Evolutionary conservation across 805 yeast species (phyloP).

Genomic region (Torulaspora microellipsoides): DNA sequence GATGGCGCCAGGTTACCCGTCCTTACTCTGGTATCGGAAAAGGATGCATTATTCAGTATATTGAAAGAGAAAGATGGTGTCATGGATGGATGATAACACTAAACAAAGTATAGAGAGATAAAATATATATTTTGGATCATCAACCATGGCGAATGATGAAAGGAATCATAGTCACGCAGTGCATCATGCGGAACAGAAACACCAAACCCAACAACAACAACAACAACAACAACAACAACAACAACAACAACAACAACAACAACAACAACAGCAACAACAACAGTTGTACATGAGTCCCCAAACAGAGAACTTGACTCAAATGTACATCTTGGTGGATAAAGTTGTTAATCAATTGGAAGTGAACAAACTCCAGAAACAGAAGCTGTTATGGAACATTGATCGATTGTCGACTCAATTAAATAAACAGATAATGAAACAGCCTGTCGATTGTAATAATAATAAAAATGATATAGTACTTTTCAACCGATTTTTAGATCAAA

Average conservation of each 20-base stretch:
- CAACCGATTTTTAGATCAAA: constrained; percentile 14
- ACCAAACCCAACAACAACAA: not conserved
- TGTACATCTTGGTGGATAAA: constrained; percentile 22
- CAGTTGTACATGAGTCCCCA: constrained; percentile 28
- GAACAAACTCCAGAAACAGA: constrained; percentile 21
- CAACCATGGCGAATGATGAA: too few relatives aligned
- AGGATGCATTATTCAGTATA: too few relatives aligned
- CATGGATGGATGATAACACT: too few relatives aligned
- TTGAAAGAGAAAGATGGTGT: too few relatives aligned
- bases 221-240: constrained; percentile 16
- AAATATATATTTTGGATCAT: too few relatives aligned
- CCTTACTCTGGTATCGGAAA: too few relatives aligned
- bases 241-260: constrained; percentile 14
- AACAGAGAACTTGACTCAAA: constrained; percentile 24
- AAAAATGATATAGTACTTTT: constrained; percentile 19
- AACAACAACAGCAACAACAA: constrained; percentile 19
- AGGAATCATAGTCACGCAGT: too few relatives aligned
- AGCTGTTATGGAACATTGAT: constrained; percentile 19
- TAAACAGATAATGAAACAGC: constrained; percentile 6
- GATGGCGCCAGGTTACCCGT: too few relatives aligned
- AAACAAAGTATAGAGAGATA: too few relatives aligned
- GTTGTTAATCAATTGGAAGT: constrained; percentile 17
- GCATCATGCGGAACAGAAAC: too few relatives aligned
- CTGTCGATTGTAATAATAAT: constrained; percentile 1
- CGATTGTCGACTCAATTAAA: constrained; percentile 17